Evolutionary conservation across 1,284 basidiomycete genomes (phyloP), one percentile per base, ranked within the genome.

Genomic region (Hypsizygus ulmarius): DNA sequence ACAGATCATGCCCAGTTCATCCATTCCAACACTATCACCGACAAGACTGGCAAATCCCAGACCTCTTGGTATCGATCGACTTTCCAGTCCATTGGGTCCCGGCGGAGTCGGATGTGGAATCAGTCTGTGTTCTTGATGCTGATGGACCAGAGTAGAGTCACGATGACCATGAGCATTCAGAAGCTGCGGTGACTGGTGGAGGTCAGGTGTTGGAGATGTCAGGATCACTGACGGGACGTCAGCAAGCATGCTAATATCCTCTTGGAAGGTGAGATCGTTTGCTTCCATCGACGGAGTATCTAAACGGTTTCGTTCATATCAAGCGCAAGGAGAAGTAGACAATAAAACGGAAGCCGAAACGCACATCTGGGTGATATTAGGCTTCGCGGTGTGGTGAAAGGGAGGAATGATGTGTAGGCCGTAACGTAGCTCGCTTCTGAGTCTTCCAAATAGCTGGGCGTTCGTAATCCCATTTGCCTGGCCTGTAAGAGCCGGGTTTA

Each of bases 161-260:
- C 7, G 21, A 25, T 25, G 21, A 4, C 21, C 21, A 25, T 25
- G 21, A 3, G 21, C 19, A 6, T 14, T 10, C 12, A 30, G 16
- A 18, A 12, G n/a, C 2, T 42, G 28, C 6, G 28, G 25, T 9
- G 34, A 28, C 16, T 46, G 37, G 11, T 45, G 52, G 19, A 57
- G 50, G 18, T 65, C 59, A 5, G 65, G 65, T 12, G 62, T 64
- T 1, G 63, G 63, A 1, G 50, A 53, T n/a, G 65, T 66, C 50
- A 65, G 47, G 30, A 59, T 58, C 37, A 67, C 53, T 15, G 47
- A 38, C 9, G 55, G 55, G 9, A 53, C 48, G 14, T 7, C 10
- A 5, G 46, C 27, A 16, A 30, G 25, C 11, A 18, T 10, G 32
- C 28, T n/a, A 14, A 27, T 29, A 43, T 42, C 41, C 15, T 14